Evolutionary conservation across 192 early-diverging fungal species (phyloP).

Genomic region (Backusella tarrabulga): DNA sequence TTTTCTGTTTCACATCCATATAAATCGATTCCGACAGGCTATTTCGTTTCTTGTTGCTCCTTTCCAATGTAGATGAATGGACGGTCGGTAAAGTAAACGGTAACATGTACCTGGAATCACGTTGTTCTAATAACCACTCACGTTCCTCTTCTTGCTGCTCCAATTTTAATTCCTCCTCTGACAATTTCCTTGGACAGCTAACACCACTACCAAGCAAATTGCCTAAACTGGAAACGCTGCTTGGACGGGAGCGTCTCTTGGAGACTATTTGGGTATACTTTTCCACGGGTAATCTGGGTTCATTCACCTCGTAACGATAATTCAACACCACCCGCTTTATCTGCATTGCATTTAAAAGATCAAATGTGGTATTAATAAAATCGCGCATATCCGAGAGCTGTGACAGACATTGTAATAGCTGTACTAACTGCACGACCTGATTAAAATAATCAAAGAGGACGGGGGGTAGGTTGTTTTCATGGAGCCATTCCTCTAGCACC

Average conservation of each 20-base stretch:
- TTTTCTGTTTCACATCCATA: conserved; percentile 8
- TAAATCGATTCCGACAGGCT: conserved; percentile 14
- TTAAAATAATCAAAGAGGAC: conserved; percentile 47
- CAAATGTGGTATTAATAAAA: conserved; percentile 74
- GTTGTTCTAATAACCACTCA: conserved; percentile 49
- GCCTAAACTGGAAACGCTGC: conserved; percentile 13
- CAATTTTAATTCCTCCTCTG: background rate
- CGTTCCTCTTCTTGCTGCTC: conserved; percentile 43
- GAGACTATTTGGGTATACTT: conserved; percentile 58
- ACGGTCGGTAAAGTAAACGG: conserved; percentile 64
- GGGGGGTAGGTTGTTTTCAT: conserved; percentile 49
- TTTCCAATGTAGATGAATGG: conserved; percentile 12
- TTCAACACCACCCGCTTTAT: conserved; percentile 67
- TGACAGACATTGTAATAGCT: conserved; percentile 80
- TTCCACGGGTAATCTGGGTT: conserved; percentile 65
- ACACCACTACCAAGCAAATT: background rate
- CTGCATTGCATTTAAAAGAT: conserved; percentile 69
- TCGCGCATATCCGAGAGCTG: conserved; percentile 69
- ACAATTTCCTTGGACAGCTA: background rate
- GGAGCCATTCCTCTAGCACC: conserved; percentile 83
- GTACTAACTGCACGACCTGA: conserved; percentile 78
- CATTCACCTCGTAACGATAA: conserved; percentile 91
- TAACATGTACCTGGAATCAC: conserved; percentile 51
- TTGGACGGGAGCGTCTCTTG: conserved; percentile 1
- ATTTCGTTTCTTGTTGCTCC: background rate